Percentiles rank a stretch among this genome's conserved stretches.
Evolutionary conservation across 768 basidiomycete species (phyloP).

Genomic region (Pleurotus platypus): DNA sequence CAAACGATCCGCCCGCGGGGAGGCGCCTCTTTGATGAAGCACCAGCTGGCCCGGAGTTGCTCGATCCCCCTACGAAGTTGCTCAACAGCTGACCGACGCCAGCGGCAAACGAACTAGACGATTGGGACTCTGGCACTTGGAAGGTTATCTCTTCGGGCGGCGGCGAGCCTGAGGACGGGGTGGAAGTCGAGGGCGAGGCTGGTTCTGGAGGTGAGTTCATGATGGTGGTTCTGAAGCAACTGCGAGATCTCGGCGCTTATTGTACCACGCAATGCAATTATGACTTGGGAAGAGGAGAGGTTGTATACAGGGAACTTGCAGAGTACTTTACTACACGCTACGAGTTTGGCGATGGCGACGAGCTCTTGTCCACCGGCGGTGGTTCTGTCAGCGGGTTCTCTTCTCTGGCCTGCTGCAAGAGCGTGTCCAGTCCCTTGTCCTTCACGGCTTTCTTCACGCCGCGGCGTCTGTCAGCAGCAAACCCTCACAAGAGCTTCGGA

Average conservation of each 20-base stretch:
- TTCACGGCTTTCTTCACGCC: conserved; percentile 66
- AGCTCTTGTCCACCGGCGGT: conserved; percentile 25
- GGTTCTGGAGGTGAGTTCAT: conserved; percentile 43
- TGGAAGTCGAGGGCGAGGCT: conserved; percentile 34
- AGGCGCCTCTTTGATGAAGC: conserved; percentile 46
- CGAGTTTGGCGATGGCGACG: neutral
- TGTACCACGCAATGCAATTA: too few species aligned
- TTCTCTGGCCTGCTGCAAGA: conserved; percentile 76
- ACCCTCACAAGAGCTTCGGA: neutral
- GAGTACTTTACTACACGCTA: neutral
- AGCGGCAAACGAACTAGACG: conserved; percentile 1
- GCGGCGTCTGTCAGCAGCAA: neutral
- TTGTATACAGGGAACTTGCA: neutral
- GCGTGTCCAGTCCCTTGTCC: conserved; percentile 68
- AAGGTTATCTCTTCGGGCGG: conserved; percentile 35
- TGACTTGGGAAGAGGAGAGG: neutral
- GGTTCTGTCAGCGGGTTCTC: conserved; percentile 75
- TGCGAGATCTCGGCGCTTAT: neutral
- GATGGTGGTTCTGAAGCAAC: neutral
- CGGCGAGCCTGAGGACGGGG: conserved; percentile 40
- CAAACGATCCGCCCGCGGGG: conserved; percentile 42
- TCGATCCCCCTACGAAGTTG: conserved; percentile 4
- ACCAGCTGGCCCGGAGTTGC: neutral
- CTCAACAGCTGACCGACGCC: neutral
- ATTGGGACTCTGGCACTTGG: conserved; percentile 31